phyloP scores from a whole-genome alignment of 1,284 basidiomycete genomes.

The Testicularia cyperi region DNA sequence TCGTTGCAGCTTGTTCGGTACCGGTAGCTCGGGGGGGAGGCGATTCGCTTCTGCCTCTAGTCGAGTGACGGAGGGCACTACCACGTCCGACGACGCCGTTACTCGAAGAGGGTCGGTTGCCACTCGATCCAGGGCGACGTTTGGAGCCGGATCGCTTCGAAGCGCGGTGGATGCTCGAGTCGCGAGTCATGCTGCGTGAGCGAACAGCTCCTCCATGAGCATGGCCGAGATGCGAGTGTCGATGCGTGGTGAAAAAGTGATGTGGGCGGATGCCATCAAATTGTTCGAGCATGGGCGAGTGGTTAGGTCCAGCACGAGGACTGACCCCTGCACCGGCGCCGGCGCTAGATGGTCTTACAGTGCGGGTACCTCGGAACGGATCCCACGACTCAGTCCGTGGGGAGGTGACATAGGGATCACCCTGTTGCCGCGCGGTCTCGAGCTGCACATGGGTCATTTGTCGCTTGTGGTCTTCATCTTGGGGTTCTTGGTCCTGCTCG shows the following conservation, averaged over 20 bases:
- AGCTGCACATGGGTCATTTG: constrained; percentile 36
- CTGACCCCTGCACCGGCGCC: too few species aligned
- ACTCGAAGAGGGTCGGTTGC: neutral
- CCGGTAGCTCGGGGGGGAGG: too few species aligned
- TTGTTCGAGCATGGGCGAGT: constrained; percentile 3
- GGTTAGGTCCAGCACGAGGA: too few species aligned
- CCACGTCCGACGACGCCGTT: too few species aligned
- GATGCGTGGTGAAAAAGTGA: neutral
- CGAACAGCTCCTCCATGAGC: neutral
- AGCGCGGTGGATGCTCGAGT: too few species aligned
- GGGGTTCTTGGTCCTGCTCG: neutral
- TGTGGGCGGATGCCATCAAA: constrained; percentile 3
- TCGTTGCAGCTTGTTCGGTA: too few species aligned
- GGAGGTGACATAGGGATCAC: constrained; percentile 26
- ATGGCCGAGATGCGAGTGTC: constrained; percentile 3
- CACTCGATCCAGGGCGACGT: constrained; percentile 1
- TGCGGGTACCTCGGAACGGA: too few species aligned
- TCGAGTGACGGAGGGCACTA: too few species aligned
- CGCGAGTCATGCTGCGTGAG: too few species aligned
- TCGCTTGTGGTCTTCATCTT: constrained; percentile 20
- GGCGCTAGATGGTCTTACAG: too few species aligned
- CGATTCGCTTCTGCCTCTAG: too few species aligned
- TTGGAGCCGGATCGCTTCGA: neutral
- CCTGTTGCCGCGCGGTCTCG: constrained; percentile 50
- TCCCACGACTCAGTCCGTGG: too few species aligned